Evolutionary conservation across 768 basidiomycete genomes (phyloP).

Genomic region (Suillus bovinus): DNA sequence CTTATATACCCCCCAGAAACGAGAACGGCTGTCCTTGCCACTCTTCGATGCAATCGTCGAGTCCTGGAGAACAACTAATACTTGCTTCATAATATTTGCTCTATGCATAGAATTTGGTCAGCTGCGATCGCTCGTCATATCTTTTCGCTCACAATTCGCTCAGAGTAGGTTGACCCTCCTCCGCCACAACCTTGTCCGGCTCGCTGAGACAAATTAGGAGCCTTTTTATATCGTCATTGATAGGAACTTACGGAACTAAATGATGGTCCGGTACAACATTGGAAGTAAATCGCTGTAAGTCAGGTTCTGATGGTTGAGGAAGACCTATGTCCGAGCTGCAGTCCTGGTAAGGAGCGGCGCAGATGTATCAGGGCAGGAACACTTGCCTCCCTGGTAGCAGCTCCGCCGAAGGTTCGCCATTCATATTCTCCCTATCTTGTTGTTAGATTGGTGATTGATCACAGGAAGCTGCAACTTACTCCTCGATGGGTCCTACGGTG

Average conservation of each 20-base stretch:
- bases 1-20: constrained; percentile 17
- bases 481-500: no score
- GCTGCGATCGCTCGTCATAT: neutral
- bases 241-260: neutral
- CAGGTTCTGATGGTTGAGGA: neutral
- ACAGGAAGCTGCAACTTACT: neutral
- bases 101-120: neutral
- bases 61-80: neutral
- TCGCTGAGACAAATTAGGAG: neutral
- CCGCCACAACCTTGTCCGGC: neutral
- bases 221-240: no score
- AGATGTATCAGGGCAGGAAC: neutral
- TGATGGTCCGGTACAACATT: neutral
- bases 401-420: neutral
- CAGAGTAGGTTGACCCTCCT: neutral
- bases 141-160: neutral
- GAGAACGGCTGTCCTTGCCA: neutral
- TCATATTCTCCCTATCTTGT: neutral
- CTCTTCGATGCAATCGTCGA: neutral
- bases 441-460: neutral
- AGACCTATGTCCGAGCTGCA: neutral
- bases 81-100: neutral
- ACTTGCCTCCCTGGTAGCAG: neutral
- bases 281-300: neutral
- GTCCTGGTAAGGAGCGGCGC: neutral